phyloP scores from a whole-genome alignment of 75 land plant genomes.

The Sequoiadendron giganteum region DNA sequence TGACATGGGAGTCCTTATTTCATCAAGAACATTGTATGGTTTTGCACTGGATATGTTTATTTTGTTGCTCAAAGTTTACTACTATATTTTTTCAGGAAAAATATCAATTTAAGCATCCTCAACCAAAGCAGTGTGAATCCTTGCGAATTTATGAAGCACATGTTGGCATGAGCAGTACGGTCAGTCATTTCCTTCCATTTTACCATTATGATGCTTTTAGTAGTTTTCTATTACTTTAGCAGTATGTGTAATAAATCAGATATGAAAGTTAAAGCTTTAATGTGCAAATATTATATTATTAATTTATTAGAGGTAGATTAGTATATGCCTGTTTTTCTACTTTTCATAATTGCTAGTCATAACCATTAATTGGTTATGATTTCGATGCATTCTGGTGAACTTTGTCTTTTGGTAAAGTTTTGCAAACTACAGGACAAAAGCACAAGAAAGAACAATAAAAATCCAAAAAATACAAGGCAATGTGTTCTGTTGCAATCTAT shows the following conservation, averaged over 20 bases:
- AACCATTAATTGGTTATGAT: background rate
- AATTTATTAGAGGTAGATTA: background rate
- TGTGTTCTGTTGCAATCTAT: background rate
- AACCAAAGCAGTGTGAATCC: conserved; percentile 75
- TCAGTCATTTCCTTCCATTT: conserved; percentile 15
- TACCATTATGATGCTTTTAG: background rate
- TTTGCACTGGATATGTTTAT: background rate
- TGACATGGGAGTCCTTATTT: background rate
- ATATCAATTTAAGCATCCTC: conserved; percentile 79
- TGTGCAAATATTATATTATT: background rate
- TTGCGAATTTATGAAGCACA: conserved; percentile 88
- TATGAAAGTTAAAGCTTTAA: background rate
- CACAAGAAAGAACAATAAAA: background rate
- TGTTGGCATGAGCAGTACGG: conserved; percentile 97
- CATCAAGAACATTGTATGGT: background rate
- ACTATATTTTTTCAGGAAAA: conserved; percentile 49
- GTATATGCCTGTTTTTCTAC: background rate
- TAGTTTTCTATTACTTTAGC: background rate
- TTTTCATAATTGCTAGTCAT: background rate
- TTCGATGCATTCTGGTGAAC: background rate
- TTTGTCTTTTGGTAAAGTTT: background rate
- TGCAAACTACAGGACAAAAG: background rate
- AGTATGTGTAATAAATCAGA: background rate
- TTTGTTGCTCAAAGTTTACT: background rate
- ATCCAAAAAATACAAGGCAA: background rate